phyloP scores from a whole-genome alignment of 305 asterid species.

The Fraxinus angustifolia region DNA sequence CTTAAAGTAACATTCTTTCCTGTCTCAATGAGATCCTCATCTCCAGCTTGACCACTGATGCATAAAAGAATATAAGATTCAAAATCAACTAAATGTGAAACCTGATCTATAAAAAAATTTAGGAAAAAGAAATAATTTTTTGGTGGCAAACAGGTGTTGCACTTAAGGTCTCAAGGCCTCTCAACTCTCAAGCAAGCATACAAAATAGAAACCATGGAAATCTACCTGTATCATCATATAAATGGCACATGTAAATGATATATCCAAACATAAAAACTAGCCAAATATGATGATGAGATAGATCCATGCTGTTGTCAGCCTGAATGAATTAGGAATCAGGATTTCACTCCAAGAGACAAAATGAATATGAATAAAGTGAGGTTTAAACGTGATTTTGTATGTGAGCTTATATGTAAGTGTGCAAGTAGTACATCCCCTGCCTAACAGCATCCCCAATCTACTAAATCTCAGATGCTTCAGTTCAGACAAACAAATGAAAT shows the following conservation, averaged over 20 bases:
- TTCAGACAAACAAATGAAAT: neutral
- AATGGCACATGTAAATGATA: neutral
- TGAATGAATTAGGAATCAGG: neutral
- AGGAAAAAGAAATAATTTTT: neutral
- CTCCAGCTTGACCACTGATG: slow-evolving; percentile 45
- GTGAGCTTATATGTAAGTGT: neutral
- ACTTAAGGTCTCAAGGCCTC: neutral
- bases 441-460: neutral
- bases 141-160: neutral
- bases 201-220: neutral
- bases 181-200: neutral
- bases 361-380: neutral
- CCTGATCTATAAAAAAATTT: neutral
- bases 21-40: slow-evolving; percentile 41
- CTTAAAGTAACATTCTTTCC: slow-evolving; percentile 39
- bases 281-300: neutral
- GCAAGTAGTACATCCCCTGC: neutral
- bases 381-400: neutral
- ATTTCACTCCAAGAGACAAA: neutral
- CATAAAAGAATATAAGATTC: slow-evolving; percentile 14
- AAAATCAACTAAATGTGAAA: slow-evolving; percentile 14
- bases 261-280: neutral
- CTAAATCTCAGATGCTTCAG: neutral
- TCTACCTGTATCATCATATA: neutral
- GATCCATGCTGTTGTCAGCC: neutral